These are phyloP conservation scores for Fraxinus pennsylvanica DNA, from an alignment of 257 asterid species.

Conservation along the genomic window DNA sequence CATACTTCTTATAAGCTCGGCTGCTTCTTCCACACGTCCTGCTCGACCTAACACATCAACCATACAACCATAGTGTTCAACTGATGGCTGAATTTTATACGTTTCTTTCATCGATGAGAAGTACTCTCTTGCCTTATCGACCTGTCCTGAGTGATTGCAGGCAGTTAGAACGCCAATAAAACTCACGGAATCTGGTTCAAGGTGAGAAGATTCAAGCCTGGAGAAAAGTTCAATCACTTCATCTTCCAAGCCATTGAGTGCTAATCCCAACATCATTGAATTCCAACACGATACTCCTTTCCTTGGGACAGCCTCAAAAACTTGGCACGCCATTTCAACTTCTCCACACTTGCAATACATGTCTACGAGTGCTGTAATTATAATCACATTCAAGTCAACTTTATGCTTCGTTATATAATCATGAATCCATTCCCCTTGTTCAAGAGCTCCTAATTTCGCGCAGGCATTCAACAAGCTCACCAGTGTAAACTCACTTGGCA, in stretches of 20 bases:
- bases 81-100: conserved; percentile 45
- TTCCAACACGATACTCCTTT: conserved; percentile 71
- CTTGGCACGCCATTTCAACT: conserved; percentile 34
- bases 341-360: conserved; percentile 75
- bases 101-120: conserved; percentile 42
- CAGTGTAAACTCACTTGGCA: conserved; percentile 53
- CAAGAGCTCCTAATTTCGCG: conserved; percentile 56
- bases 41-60: conserved; percentile 68
- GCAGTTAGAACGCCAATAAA: conserved; percentile 24
- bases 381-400: conserved; percentile 44
- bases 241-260: conserved; percentile 4
- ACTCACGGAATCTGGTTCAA: conserved; percentile 53
- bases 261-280: conserved; percentile 60
- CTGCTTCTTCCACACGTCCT: conserved; percentile 68
- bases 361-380: conserved; percentile 57
- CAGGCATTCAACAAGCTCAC: conserved; percentile 75
- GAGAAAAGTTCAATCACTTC: conserved; percentile 51
- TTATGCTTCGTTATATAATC: conserved; percentile 40
- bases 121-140: conserved; percentile 46
- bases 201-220: conserved; percentile 38
- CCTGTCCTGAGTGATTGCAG: conserved; percentile 55
- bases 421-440: conserved; percentile 78
- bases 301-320: conserved; percentile 33
- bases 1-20: conserved; percentile 48
- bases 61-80: conserved; percentile 68